phyloP scores from a whole-genome alignment of 305 asterid genomes.

The Ruellia speciosa region DNA sequence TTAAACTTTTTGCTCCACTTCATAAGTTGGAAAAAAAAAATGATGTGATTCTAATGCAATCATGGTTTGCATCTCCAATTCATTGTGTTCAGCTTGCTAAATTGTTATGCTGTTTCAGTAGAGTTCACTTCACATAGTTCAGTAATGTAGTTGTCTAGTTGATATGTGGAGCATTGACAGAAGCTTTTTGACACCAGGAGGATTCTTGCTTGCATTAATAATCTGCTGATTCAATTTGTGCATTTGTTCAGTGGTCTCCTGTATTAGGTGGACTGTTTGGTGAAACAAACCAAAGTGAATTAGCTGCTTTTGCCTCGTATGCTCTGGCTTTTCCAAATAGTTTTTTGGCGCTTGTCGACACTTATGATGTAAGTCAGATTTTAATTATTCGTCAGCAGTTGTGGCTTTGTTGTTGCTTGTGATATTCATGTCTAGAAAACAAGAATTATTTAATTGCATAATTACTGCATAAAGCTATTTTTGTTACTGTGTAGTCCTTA shows the following conservation, averaged over 20 bases:
- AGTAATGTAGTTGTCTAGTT: too few relatives aligned
- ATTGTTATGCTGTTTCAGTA: too few relatives aligned
- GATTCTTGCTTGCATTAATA: neutral
- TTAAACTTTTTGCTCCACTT: too few relatives aligned
- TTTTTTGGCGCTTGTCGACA: constrained; percentile 16
- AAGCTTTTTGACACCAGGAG: too few relatives aligned
- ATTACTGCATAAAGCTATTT: neutral
- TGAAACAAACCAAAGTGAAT: constrained; percentile 47
- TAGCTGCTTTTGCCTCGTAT: constrained; percentile 17
- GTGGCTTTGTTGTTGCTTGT: neutral
- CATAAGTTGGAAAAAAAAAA: too few relatives aligned
- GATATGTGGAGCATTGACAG: too few relatives aligned
- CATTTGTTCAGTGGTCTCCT: constrained; percentile 41
- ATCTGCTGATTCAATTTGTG: constrained; percentile 22
- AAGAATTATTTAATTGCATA: neutral
- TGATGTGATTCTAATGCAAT: too few relatives aligned
- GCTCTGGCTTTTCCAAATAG: constrained; percentile 13
- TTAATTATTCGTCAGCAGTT: neutral
- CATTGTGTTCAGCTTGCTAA: too few relatives aligned
- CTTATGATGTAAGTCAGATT: constrained; percentile 9
- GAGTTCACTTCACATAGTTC: too few relatives aligned
- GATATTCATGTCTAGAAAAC: neutral
- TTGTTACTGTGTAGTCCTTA: too few relatives aligned
- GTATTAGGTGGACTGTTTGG: constrained; percentile 47
- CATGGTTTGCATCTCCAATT: too few relatives aligned